These are phyloP conservation scores for Ephemerocybe angulata DNA, from an alignment of 768 basidiomycete genomes.

Conservation along the genomic window DNA sequence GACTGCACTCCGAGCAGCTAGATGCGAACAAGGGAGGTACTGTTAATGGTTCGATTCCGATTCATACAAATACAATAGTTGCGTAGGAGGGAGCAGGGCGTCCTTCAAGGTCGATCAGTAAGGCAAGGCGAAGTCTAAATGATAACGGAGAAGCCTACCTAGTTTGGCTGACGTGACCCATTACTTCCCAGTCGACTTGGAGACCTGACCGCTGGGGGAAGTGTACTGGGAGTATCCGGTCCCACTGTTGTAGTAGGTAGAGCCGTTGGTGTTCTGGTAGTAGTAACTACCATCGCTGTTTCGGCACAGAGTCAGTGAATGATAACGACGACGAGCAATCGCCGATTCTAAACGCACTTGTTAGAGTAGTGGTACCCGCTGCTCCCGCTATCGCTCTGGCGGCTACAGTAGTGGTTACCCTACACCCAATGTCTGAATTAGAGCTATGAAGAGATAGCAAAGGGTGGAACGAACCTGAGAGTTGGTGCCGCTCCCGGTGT, in stretches of 20 bases:
- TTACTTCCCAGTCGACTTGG: conserved; percentile 23
- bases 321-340: neutral
- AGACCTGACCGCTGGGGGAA: conserved; percentile 32
- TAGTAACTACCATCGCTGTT: conserved; percentile 53
- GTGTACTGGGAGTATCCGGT: conserved; percentile 49
- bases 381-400: conserved; percentile 40
- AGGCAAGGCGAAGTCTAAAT: too few species aligned
- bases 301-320: neutral
- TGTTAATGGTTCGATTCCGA: too few species aligned
- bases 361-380: conserved; percentile 63
- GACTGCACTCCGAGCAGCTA: too few species aligned
- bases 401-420: conserved; percentile 63
- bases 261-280: conserved; percentile 57
- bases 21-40: too few species aligned
- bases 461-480: conserved; percentile 33
- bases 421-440: conserved; percentile 16
- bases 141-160: too few species aligned
- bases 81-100: too few species aligned
- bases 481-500: conserved; percentile 51
- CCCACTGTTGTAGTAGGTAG: conserved; percentile 56
- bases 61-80: too few species aligned
- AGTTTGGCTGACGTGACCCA: too few species aligned
- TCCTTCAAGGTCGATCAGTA: too few species aligned
- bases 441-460: neutral
- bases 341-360: conserved; percentile 28